Conservation (phyloP, 192 early-diverging fungal species). For the Linnemannia hyalina region DNA sequence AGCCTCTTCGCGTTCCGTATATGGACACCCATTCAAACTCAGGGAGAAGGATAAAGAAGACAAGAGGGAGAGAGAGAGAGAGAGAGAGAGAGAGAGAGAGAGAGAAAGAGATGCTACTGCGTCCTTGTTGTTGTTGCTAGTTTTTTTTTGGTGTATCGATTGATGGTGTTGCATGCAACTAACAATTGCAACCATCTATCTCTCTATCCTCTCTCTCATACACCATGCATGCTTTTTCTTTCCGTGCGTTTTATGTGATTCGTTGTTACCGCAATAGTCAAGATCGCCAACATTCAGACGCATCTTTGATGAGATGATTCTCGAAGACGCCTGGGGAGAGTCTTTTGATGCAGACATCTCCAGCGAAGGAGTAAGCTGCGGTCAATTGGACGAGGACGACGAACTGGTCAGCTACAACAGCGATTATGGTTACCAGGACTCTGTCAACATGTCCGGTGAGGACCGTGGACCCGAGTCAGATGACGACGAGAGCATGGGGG, state of each 20-base stretch:
- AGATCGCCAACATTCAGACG: slow-evolving; percentile 33
- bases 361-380: not conserved
- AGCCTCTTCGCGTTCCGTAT: not conserved
- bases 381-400: not conserved
- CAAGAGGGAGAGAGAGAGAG: not conserved
- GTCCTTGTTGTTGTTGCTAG: not conserved
- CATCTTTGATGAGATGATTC: slow-evolving; percentile 46
- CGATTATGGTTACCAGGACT: not conserved
- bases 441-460: not conserved
- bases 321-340: slow-evolving; percentile 19
- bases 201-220: not conserved
- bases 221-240: too few species aligned
- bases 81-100: not conserved
- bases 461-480: not conserved
- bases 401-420: not conserved
- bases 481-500: slow-evolving; percentile 8
- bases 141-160: not conserved
- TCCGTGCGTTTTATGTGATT: not conserved
- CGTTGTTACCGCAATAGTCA: slow-evolving; percentile 5
- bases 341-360: not conserved
- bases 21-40: not conserved
- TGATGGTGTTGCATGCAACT: not conserved
- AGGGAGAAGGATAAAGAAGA: too few species aligned
- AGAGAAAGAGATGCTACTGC: too few species aligned
- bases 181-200: not conserved